Evolutionary conservation across 495 filamentous ascomycete species (phyloP), one percentile per base, ranked within the genome.

Genomic region (Penicillium argentinense): DNA sequence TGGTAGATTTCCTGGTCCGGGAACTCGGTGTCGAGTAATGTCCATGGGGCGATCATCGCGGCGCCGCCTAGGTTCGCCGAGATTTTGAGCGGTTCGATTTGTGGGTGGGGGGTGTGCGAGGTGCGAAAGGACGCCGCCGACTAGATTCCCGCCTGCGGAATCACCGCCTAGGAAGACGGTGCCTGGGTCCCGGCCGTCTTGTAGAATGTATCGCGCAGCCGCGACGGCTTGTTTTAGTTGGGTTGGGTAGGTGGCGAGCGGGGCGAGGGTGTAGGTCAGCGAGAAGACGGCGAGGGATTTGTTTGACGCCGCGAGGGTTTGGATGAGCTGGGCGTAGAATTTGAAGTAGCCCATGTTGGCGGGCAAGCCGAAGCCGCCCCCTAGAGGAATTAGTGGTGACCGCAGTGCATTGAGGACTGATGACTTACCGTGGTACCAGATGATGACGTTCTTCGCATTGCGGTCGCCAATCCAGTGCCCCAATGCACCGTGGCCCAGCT

Each of bases 141-240:
- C 68, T 0, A 88, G 66, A 42, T 86, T 85, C 3, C 72, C 84
- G 45, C 84, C 83, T 0, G 84, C 84, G 1, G 81, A 85, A 66
- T 88, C 84, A 8, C 84, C 84, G 33, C 62, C 78, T 0, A 88
- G 56, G 45, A 76, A 65, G 46, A 88, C 63, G 18, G 73, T 64
- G 0, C 54, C 42, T 0, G 80, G 74, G 23, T 64, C 57, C 18
- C 64, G 73, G 30, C 62, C 45, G 21, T 66, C 54, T 5, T 70
- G 57, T 5, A 84, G 52, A n/a, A 85, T 58, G 59, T 82, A 71
- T 19, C 71, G 67, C 14, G 84, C 62, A 12, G 71, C 63, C 13
- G 68, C 63, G 14, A 75, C 72, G 2, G 78, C 82, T 57, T 86
- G 80, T 32, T 66, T 65, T 9, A 86, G 67, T 57, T 86, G 83